These are phyloP conservation scores for Ustulina deusta DNA, from an alignment of 2,329 filamentous ascomycete species.

Conservation along the genomic window DNA sequence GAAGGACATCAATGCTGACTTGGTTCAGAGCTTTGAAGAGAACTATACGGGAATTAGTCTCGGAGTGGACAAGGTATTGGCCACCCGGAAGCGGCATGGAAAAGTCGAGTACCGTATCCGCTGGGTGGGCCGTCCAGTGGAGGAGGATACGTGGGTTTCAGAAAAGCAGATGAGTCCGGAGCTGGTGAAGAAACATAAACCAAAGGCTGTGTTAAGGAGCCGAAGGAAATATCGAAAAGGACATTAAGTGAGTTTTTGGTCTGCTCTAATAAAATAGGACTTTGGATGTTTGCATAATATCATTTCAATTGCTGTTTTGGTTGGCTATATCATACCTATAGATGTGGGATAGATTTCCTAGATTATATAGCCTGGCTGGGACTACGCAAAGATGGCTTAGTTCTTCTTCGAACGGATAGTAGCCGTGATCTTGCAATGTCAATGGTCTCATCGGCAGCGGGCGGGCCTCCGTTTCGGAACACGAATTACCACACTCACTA, in stretches of 20 bases:
- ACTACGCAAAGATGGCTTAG: too few relatives aligned
- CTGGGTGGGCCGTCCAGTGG: slow-evolving; percentile 8
- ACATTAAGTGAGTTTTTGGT: too few relatives aligned
- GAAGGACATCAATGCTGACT: too few relatives aligned
- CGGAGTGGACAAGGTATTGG: too few relatives aligned
- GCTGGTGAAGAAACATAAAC: slow-evolving; percentile 19
- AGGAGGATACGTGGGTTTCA: slow-evolving; percentile 10
- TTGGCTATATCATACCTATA: slow-evolving; percentile 9
- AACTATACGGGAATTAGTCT: too few relatives aligned
- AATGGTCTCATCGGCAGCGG: not conserved
- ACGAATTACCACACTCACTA: slow-evolving; percentile 2
- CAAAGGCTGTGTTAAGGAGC: slow-evolving; percentile 5
- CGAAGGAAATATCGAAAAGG: slow-evolving; percentile 12
- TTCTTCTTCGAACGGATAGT: too few relatives aligned
- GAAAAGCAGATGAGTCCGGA: slow-evolving; percentile 13
- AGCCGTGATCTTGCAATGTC: not conserved
- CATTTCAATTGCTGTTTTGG: too few relatives aligned
- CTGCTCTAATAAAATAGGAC: too few relatives aligned
- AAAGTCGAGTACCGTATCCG: slow-evolving; percentile 18
- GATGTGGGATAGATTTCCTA: not conserved
- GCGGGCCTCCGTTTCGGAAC: not conserved
- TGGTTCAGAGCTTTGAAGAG: too few relatives aligned
- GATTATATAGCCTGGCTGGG: too few relatives aligned
- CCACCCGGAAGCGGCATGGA: slow-evolving; percentile 19
- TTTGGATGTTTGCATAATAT: too few relatives aligned